Percentiles rank a stretch among this genome's conserved stretches.
phyloP scores from a whole-genome alignment of 1,139 yeast genomes.

The Trichomonascaceae sp. region DNA sequence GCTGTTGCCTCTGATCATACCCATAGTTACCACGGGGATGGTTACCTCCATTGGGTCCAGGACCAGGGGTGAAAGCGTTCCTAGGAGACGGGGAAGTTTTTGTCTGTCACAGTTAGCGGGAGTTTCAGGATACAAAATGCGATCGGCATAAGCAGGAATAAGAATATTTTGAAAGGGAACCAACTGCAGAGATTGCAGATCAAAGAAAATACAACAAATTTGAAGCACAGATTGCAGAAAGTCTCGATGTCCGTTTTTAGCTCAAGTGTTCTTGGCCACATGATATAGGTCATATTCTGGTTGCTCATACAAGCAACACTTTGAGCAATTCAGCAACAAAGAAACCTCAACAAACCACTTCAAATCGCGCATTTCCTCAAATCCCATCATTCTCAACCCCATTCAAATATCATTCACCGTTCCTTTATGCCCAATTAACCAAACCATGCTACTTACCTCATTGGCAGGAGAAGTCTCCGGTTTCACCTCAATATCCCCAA shows the following conservation, averaged over 20 bases:
- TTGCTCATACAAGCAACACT: background rate
- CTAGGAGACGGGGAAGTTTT: background rate
- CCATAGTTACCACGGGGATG: conserved; percentile 5
- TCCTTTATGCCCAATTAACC: background rate
- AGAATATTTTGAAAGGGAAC: background rate
- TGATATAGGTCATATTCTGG: background rate
- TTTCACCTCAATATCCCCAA: conserved; percentile 22
- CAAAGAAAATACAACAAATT: background rate
- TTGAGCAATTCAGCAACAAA: background rate
- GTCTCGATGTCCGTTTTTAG: background rate
- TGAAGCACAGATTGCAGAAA: background rate
- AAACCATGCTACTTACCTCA: conserved; percentile 3
- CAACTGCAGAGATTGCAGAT: background rate
- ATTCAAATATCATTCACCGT: background rate
- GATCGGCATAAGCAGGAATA: background rate
- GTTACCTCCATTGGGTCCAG: background rate
- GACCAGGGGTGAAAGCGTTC: background rate
- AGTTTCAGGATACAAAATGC: background rate
- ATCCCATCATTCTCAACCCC: background rate
- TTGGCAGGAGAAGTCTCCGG: conserved; percentile 8
- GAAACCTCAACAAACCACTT: background rate
- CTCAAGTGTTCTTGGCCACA: background rate
- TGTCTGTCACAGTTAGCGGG: background rate
- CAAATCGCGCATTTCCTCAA: background rate
- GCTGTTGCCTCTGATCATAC: conserved; percentile 7